Evolutionary conservation across 2,329 filamentous ascomycete genomes (phyloP).

Genomic region (Lanzia echinophila): DNA sequence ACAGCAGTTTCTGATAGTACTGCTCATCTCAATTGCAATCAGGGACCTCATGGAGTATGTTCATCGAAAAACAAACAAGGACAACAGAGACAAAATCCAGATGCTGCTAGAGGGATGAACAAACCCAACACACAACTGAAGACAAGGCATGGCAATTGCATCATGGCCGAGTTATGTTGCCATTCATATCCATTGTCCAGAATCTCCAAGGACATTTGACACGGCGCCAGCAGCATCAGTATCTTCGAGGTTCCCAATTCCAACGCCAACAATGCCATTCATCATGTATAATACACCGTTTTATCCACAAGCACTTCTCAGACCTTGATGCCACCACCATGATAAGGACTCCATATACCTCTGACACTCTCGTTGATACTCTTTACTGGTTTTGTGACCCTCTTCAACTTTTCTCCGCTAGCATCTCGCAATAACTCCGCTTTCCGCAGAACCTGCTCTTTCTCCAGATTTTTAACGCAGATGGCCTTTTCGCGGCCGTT

Average conservation of each 20-base stretch:
- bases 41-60: too few species aligned
- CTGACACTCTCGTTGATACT: conserved; percentile 61
- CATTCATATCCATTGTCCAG: not conserved
- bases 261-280: conserved; percentile 21
- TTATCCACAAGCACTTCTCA: conserved; percentile 10
- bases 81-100: not conserved
- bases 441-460: conserved; percentile 75
- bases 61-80: too few species aligned
- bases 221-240: not conserved
- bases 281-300: conserved; percentile 19
- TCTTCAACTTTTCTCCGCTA: conserved; percentile 66
- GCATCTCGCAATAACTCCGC: conserved; percentile 65
- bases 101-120: not conserved
- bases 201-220: not conserved
- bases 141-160: not conserved
- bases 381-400: conserved; percentile 55
- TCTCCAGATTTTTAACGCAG: conserved; percentile 81
- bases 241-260: conserved; percentile 5
- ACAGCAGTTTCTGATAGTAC: too few species aligned
- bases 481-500: conserved; percentile 81
- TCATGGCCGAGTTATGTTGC: not conserved
- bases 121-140: not conserved
- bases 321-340: conserved; percentile 41
- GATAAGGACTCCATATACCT: conserved; percentile 66
- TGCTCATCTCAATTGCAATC: too few species aligned